A percentile compares a stretch with the other conserved stretches of the same genome.
phyloP scores from a whole-genome alignment of 805 yeast species.

The Lachancea fermentati region DNA sequence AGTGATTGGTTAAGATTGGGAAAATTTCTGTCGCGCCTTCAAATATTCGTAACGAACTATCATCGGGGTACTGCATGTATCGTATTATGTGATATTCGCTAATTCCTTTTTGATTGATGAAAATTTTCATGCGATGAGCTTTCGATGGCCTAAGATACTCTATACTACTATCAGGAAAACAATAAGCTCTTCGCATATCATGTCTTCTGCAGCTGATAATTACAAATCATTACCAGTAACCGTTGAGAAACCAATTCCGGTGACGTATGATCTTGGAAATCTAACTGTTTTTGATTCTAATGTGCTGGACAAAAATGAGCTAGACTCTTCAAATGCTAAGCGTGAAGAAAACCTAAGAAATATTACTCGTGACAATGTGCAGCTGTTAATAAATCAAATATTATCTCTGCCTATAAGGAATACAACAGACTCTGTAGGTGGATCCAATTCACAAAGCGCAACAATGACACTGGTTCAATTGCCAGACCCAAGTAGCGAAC shows the following conservation, averaged over 20 bases:
- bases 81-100: too few relatives aligned
- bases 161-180: not conserved
- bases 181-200: not conserved
- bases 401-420: conserved; percentile 83
- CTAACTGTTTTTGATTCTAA: conserved; percentile 85
- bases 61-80: too few relatives aligned
- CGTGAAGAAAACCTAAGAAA: conserved; percentile 60
- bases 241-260: conserved; percentile 89
- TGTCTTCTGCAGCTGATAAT: conserved; percentile 8
- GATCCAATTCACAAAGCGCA: conserved; percentile 55
- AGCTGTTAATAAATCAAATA: conserved; percentile 83
- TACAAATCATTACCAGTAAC: conserved; percentile 53
- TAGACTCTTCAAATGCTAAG: conserved; percentile 46
- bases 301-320: conserved; percentile 62
- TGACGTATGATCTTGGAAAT: conserved; percentile 83
- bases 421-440: conserved; percentile 66
- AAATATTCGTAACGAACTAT: too few relatives aligned
- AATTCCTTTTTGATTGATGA: conserved; percentile 2
- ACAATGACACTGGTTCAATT: conserved; percentile 76
- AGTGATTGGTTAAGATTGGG: too few relatives aligned
- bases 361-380: conserved; percentile 86
- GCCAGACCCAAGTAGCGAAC: conserved; percentile 73
- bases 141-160: not conserved
- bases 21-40: too few relatives aligned
- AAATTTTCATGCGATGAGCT: conserved; percentile 11